phyloP scores from a whole-genome alignment of 2,329 filamentous ascomycete species.

The Aspergillus proliferans region DNA sequence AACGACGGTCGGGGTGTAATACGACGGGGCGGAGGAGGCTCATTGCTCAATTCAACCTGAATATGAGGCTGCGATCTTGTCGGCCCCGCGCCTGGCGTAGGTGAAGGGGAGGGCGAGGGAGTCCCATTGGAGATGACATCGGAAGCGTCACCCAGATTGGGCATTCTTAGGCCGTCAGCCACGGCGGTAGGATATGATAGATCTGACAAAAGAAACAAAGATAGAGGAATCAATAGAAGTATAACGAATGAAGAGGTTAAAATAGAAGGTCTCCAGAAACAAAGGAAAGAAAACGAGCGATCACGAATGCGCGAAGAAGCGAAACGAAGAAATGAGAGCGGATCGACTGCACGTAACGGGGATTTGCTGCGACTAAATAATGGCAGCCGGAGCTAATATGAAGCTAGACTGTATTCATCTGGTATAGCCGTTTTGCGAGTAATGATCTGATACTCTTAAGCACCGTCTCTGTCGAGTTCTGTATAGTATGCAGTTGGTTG shows the following conservation, averaged over 20 bases:
- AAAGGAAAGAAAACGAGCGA: not conserved
- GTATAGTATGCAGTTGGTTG: no score
- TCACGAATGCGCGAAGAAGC: not conserved
- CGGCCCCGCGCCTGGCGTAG: conserved; percentile 3
- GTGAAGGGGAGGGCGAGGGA: not conserved
- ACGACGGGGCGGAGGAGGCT: conserved; percentile 3
- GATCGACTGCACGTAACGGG: not conserved
- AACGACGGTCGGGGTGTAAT: conserved; percentile 30
- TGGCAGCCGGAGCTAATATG: not conserved
- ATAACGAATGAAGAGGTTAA: not conserved
- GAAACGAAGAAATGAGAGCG: not conserved
- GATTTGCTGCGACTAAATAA: not conserved
- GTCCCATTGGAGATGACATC: conserved; percentile 2
- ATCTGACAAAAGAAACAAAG: not conserved
- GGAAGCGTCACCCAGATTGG: conserved; percentile 8
- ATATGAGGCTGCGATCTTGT: conserved; percentile 5
- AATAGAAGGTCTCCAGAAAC: not conserved
- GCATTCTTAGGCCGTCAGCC: not conserved
- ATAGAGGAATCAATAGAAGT: not conserved
- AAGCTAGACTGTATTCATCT: not conserved
- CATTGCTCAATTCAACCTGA: not conserved
- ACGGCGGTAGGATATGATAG: not conserved
- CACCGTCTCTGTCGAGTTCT: no score
- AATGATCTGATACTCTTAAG: no score
- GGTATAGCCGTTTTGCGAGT: no score